Evolutionary conservation across 495 filamentous ascomycete genomes (phyloP), one percentile per base, ranked within the genome.

Genomic region (Clavariopsis aquatica): DNA sequence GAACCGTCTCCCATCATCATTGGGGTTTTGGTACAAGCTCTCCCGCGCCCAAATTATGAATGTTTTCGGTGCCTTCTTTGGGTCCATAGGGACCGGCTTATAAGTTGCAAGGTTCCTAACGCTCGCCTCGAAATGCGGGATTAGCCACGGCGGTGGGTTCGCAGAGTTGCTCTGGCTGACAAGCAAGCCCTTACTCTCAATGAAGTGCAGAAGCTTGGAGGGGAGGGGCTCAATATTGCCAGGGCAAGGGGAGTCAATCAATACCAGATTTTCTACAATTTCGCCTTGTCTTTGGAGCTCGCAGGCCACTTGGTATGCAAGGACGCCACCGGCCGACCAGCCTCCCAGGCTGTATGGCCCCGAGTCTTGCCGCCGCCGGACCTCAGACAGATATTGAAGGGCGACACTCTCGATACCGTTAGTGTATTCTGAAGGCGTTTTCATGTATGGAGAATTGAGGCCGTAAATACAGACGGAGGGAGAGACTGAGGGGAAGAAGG

Each of bases 101-200:
- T 52, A 52, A 27, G n/a, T 6, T 10, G 10, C 12, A 7, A 52
- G 23, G 2, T 87, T 85, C 43, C 84, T 82, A 62, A 93, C 87
- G 31, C 87, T 88, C 19, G 87, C 84, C 1, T 84, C 76, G 76
- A 94, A 94, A 74, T 94, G 90, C 29, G 90, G 89, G 0, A 93
- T 82, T 2, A 94, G 82, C 90, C 90, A 94, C 79, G 78, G 1
- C 85, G 90, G 46, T 85, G 82, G 72, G 83, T 66, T 62, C 79
- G 82, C 72, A 47, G 73, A 74, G 36, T 87, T 85, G 34, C 89
- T 89, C 36, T 93, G 8, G 5, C 15, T 8, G 5, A 13, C 8
- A 36, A 57, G 46, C 8, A 57, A 6, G 4, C 31, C 31, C 1
- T 3, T 6, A 13, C 19, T 5, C 9, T 23, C 28, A 46, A 15